Evolutionary conservation across 495 filamentous ascomycete genomes (phyloP), one percentile per base, ranked within the genome.

Genomic region (Aspergillus taichungensis): DNA sequence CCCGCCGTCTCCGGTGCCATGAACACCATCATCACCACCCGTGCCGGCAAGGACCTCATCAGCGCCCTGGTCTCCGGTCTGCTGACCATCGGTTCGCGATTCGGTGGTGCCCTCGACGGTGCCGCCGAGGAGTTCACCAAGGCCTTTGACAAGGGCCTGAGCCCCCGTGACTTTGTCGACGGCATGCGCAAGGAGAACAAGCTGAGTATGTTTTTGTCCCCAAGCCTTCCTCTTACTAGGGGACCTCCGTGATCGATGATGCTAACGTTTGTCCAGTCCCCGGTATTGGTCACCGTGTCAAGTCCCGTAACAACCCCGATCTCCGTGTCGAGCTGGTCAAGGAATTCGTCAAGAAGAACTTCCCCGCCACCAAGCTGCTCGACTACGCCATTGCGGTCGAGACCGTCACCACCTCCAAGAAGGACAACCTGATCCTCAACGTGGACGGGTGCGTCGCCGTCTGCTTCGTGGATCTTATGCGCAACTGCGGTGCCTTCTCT

Each of bases 11-110:
- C 92, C 53, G 92, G 92, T 74, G 92, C 92, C 57, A 98, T 98
- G 92, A 98, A 98, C 83, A 98, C 92, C 52, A 98, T 98, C 70
- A 97, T 98, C 67, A 98, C 92, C 43, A 98, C 92, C 37, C 84
- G 92, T 81, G 92, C 92, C 45, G 92, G 92, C 61, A 98, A 98
- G 77, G 92, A 98, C 69, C 76, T 98, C 51, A 95, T 98, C 76
- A 87, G 82, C 57, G 84, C 92, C 33, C 76, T 98, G 43, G 92
- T 98, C 42, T 84, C 83, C 54, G 92, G 92, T 87, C 87, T 98
- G 36, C 77, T 98, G 66, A 98, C 92, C 49, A 97, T 98, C 56
- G 92, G 92, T 62, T 95, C 91, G 40, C 84, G 92, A 42, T 98
- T 98, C 71, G 92, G 92, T 78, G 92, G 92, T 81, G 92, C 92